Conservation (phyloP, 192 early-diverging fungal genomes). For the Jimgerdemannia lactiflua region DNA sequence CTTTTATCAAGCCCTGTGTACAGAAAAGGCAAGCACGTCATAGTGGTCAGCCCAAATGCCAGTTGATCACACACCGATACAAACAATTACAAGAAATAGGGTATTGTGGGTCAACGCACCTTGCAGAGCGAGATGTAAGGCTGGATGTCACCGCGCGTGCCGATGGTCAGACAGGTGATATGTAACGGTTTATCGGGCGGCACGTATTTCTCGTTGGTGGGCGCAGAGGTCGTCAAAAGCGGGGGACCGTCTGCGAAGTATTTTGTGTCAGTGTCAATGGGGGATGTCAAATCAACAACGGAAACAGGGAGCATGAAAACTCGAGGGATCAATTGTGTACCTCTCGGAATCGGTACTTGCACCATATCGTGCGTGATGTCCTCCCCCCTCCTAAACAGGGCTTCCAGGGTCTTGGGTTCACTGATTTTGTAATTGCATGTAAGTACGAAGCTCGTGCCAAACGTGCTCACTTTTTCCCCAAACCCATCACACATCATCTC, state of each 20-base stretch:
- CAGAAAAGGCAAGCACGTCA: too few species aligned
- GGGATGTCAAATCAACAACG: too few species aligned
- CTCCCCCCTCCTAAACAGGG: constrained; percentile 12
- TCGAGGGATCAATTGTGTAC: neutral
- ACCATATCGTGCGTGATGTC: constrained; percentile 14
- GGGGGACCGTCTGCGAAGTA: neutral
- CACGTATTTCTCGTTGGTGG: constrained; percentile 24
- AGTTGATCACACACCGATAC: too few species aligned
- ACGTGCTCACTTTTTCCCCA: too few species aligned
- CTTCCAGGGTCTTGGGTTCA: neutral
- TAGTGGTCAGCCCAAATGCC: too few species aligned
- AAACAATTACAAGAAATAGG: too few species aligned
- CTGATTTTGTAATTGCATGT: neutral
- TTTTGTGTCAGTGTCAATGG: constrained; percentile 6
- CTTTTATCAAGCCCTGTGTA: constrained; percentile 38
- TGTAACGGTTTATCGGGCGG: constrained; percentile 44
- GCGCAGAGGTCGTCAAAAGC: constrained; percentile 11
- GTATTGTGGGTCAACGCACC: neutral
- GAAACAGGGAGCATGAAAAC: neutral
- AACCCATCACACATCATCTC: too few species aligned
- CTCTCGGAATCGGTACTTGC: constrained; percentile 14
- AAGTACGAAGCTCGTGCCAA: too few species aligned
- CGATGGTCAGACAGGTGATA: constrained; percentile 69
- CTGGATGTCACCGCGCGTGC: constrained; percentile 75
- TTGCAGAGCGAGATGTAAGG: constrained; percentile 72